These are phyloP conservation scores for Flaveria trinervia DNA, from an alignment of 129 eudicot genomes.

Conservation along the genomic window DNA sequence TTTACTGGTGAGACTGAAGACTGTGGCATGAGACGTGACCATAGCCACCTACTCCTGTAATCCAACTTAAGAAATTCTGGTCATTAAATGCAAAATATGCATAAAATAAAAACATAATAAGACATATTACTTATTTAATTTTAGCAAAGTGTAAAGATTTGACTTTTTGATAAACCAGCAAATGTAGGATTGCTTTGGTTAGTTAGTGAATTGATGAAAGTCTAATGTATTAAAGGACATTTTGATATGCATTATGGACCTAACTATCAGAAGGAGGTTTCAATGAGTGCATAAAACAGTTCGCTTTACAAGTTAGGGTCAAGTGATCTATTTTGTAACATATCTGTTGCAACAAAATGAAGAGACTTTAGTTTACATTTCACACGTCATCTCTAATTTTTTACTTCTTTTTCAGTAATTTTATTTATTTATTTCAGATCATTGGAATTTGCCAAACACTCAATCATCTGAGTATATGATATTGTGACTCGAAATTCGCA, in stretches of 20 bases:
- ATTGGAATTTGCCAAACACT: background rate
- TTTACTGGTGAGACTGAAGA: constrained; percentile 77
- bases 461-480: background rate
- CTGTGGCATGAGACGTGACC: constrained; percentile 93
- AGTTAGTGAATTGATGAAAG: background rate
- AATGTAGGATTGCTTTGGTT: background rate
- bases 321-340: too few relatives aligned
- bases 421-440: background rate
- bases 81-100: background rate
- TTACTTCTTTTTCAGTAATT: background rate
- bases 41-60: constrained; percentile 94
- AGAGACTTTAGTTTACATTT: too few relatives aligned
- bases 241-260: background rate
- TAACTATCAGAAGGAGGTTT: background rate
- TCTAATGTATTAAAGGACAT: background rate
- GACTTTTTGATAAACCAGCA: background rate
- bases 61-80: background rate
- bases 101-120: background rate
- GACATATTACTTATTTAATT: background rate
- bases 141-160: background rate
- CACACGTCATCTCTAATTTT: background rate
- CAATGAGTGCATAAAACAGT: background rate
- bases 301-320: background rate
- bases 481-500: background rate
- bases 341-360: too few relatives aligned